Evolutionary conservation across 495 filamentous ascomycete species (phyloP), one percentile per base, ranked within the genome.

Genomic region (Daldinia childiae): DNA sequence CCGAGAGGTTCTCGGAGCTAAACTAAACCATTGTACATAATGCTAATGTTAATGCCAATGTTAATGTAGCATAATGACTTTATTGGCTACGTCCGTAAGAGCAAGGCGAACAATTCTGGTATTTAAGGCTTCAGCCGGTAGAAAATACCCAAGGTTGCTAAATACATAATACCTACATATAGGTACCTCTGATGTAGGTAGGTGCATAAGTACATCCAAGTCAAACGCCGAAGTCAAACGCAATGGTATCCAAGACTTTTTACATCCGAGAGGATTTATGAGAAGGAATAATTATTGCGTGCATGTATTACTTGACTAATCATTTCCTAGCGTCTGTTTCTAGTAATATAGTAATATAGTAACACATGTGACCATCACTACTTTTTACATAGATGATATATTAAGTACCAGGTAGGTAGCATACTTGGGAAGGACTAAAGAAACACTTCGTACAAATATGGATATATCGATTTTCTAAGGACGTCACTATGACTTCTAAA

Each of bases 1-100:
- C 59, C 66, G 59, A 69, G 58, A 63, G 39, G 11, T 21, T 51
- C 66, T 69, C 66, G 66, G 66, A 69, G 67, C 48, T 70, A 70
- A 36, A 11, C 32, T 14, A 36, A 52, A 64, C 30, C n/a, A n/a
- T n/a, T n/a, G n/a, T n/a, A n/a, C n/a, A n/a, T n/a, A n/a, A n/a
- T n/a, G n/a, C n/a, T n/a, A n/a, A n/a, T n/a, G n/a, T n/a, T n/a
- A n/a, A n/a, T n/a, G n/a, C n/a, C n/a, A n/a, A 45, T 62, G 39
- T 52, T 45, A 52, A 24, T 63, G 50, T 59, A 17, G 32, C 26
- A 32, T 36, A 36, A 17, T 26, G 43, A 26, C 56, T 64, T 69
- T 55, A 64, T 64, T 59, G 62, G 43, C 45, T 59, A 69, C 54
- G 17, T 41, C 66, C 66, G 41, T 34, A 41, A 17, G 19, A 66